Evolutionary conservation across 306 rosid genomes (phyloP).

Genomic region (Heteromeles arbutifolia): DNA sequence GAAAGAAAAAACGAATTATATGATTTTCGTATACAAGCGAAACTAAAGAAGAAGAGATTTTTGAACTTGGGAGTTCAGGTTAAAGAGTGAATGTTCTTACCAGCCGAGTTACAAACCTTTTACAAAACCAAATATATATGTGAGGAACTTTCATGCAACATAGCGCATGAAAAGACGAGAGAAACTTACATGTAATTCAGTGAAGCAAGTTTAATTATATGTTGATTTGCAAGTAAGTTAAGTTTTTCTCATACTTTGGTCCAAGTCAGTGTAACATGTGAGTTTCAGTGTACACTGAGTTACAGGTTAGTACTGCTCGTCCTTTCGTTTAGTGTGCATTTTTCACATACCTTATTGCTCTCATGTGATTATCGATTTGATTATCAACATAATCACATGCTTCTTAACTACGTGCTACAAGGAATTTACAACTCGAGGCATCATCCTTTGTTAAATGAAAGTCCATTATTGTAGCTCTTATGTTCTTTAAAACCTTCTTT

Average conservation of each 20-base stretch:
- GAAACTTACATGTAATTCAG: too few relatives aligned
- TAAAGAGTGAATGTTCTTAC: not conserved
- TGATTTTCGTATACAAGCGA: not conserved
- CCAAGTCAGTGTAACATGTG: too few relatives aligned
- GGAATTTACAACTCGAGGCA: not conserved
- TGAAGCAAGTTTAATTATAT: too few relatives aligned
- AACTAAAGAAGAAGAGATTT: too few relatives aligned
- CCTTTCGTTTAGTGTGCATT: not conserved
- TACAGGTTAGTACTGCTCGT: fast-evolving
- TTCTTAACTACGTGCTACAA: not conserved
- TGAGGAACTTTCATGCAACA: not conserved
- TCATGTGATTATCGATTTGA: not conserved
- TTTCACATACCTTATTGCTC: not conserved
- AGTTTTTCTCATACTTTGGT: too few relatives aligned
- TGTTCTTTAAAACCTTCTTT: not conserved
- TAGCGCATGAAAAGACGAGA: not conserved
- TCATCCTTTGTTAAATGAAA: not conserved
- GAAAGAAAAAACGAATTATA: not conserved
- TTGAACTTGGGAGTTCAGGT: too few relatives aligned
- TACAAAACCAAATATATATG: not conserved
- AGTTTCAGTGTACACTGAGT: too few relatives aligned
- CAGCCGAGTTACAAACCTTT: too few relatives aligned
- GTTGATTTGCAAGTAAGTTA: too few relatives aligned
- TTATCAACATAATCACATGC: not conserved
- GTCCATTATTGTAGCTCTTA: not conserved